Percentiles rank a stretch among this genome's conserved stretches.
Conservation (phyloP, 768 basidiomycete species). For the Gymnopilus dilepis region DNA sequence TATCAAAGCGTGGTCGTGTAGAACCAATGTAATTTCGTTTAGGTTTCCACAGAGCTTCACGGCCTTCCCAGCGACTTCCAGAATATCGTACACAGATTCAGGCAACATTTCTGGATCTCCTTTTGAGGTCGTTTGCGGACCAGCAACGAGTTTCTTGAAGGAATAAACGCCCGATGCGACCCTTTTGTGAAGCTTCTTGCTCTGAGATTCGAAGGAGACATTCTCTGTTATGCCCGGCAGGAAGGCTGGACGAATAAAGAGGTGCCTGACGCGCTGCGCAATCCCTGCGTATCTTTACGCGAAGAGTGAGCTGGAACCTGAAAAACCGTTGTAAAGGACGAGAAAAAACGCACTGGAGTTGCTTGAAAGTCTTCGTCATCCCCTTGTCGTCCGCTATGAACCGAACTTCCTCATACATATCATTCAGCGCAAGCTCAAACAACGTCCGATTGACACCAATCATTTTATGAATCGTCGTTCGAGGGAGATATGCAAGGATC, state of each 20-base stretch:
- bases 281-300: slow-evolving; percentile 24
- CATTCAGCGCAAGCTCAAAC: slow-evolving; percentile 36
- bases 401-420: slow-evolving; percentile 35
- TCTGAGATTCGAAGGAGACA: neutral
- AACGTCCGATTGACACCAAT: slow-evolving; percentile 34
- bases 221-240: slow-evolving; percentile 23
- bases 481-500: slow-evolving; percentile 31
- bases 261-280: slow-evolving; percentile 27
- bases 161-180: slow-evolving; percentile 2
- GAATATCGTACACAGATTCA: slow-evolving; percentile 14
- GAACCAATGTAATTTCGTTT: slow-evolving; percentile 28
- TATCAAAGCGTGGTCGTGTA: slow-evolving; percentile 31
- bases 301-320: neutral
- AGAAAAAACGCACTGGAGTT: slow-evolving; percentile 25
- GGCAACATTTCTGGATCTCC: neutral
- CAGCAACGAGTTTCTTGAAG: neutral
- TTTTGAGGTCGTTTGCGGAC: neutral
- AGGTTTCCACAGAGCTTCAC: slow-evolving; percentile 25
- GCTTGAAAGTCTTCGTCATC: slow-evolving; percentile 27
- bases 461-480: slow-evolving; percentile 27
- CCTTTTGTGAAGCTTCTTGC: neutral
- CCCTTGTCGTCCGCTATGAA: slow-evolving; percentile 30
- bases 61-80: slow-evolving; percentile 17
- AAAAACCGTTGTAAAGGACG: neutral
- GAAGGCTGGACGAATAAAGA: slow-evolving; percentile 35